Evolutionary conservation across 768 basidiomycete species (phyloP).

Genomic region (Hortiboletus campestris): DNA sequence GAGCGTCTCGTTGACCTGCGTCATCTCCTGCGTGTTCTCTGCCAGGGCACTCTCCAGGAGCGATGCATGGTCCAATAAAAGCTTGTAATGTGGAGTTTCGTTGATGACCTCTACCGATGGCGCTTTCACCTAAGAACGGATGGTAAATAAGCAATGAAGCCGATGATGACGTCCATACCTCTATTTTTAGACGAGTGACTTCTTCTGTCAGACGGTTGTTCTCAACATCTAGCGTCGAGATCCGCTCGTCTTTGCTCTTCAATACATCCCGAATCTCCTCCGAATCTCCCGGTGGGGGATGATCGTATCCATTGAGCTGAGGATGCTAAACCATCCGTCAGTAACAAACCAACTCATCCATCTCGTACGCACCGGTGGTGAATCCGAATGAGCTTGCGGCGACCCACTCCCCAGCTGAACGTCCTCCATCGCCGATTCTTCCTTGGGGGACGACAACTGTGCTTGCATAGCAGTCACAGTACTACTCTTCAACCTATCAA

Average conservation of each 20-base stretch:
- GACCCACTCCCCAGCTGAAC: constrained; percentile 41
- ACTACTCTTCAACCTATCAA: constrained; percentile 58
- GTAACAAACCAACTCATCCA: constrained; percentile 19
- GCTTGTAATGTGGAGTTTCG: constrained; percentile 53
- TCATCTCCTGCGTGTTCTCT: constrained; percentile 40
- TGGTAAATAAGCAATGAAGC: neutral
- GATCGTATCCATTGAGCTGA: constrained; percentile 40
- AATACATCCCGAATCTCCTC: constrained; percentile 35
- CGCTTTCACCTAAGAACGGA: constrained; percentile 34
- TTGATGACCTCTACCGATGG: constrained; percentile 45
- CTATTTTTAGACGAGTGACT: constrained; percentile 42
- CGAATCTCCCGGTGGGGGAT: constrained; percentile 40
- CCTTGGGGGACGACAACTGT: constrained; percentile 33
- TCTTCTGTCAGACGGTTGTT: constrained; percentile 44
- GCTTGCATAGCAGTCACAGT: constrained; percentile 49
- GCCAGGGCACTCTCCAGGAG: constrained; percentile 42
- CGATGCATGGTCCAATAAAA: constrained; percentile 53
- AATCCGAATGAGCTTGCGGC: constrained; percentile 49
- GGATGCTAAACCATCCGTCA: constrained; percentile 45
- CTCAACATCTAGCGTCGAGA: constrained; percentile 49
- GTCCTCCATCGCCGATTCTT: constrained; percentile 30
- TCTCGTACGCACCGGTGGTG: constrained; percentile 70
- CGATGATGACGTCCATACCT: constrained; percentile 35
- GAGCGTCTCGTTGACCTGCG: constrained; percentile 44
- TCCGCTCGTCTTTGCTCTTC: constrained; percentile 38